Evolutionary conservation across 305 asterid species (phyloP), one percentile per base, ranked within the genome.

Genomic region (Fraxinus sp.): DNA sequence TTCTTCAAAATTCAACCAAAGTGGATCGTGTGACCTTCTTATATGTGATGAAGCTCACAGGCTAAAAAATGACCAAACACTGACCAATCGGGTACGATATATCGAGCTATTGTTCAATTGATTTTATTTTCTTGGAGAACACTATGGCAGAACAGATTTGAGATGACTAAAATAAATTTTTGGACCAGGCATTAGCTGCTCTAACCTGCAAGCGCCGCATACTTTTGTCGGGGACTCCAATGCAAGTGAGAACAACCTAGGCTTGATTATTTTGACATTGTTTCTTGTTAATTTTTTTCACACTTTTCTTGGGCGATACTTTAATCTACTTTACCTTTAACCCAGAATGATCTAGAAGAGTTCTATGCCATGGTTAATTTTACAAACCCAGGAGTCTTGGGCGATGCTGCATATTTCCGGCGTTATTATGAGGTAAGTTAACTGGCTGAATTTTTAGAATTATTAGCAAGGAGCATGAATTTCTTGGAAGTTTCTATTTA

Each of bases 21-120:
- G 87, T 84, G 97, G 92, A 86, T 93, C 99, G 18, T 96, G 98
- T 83, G 97, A 96, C 92, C 93, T 96, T 86, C 99, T 96, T 75
- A 93, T 96, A 84, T 96, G 99, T 81, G 98, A 96, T 80, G 98
- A 96, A 88, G 99, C 99, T 86, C 99, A 94, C 88, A 94, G 99
- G 88, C 87, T 96, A 79, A 96, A 96, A 91, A 96, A 94, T 84
- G 98, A 91, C 83, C 99, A 94, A 88, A 96, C 99, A 70, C 85
- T 94, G 89, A 96, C 98, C 84, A 96, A 93, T 88, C 93, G 98
- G 86, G 99, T 96, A 89, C 86, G 97, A 90, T 78, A 52, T 84
- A 81, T 70, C 13, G 55, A 83, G 62, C 36, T 57, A 57, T 78
- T 85, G 76, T 64, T 28, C 81, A 46, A 32, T 84, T 82, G 70